A percentile compares a stretch with the other conserved stretches of the same genome.
phyloP scores from a whole-genome alignment of 176 grass and related monocot species.

The Avena sativa region DNA sequence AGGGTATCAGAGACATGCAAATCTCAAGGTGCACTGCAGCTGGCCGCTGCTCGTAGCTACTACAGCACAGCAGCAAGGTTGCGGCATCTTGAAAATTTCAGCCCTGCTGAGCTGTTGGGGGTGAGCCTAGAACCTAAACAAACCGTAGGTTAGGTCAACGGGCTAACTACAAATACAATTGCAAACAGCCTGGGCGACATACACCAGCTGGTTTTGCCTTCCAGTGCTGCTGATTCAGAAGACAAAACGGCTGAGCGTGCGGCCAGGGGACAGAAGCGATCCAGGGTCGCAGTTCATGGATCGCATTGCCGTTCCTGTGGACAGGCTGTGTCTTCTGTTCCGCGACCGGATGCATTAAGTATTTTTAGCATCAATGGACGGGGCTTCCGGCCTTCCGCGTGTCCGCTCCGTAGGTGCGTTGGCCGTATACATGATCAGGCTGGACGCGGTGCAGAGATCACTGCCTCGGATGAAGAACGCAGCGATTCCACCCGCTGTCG shows the following conservation, averaged over 20 bases:
- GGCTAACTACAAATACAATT: background rate
- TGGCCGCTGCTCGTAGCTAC: background rate
- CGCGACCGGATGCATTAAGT: background rate
- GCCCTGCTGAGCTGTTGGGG: slow-evolving; percentile 50
- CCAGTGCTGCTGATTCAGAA: slow-evolving; percentile 34
- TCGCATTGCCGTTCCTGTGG: slow-evolving; percentile 1
- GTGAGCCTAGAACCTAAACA: slow-evolving; percentile 25
- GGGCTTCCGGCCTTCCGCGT: background rate
- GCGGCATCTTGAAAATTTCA: slow-evolving; percentile 32
- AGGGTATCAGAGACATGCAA: slow-evolving; percentile 18
- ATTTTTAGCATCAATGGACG: background rate
- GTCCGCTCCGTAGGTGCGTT: background rate
- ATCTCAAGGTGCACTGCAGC: slow-evolving; percentile 41
- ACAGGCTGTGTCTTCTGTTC: background rate
- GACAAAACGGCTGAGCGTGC: slow-evolving; percentile 37
- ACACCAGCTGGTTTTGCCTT: slow-evolving; percentile 11
- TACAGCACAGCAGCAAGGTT: background rate
- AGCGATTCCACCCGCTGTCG: too few relatives aligned
- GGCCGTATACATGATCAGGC: background rate
- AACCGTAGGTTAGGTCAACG: slow-evolving; percentile 34
- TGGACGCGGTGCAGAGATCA: background rate
- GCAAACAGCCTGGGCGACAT: slow-evolving; percentile 21
- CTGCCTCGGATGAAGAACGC: too few relatives aligned
- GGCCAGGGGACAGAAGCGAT: background rate
- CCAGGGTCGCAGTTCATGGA: background rate